A percentile compares a stretch with the other conserved stretches of the same genome.
These are phyloP conservation scores for Talaromyces pinophilus DNA, from an alignment of 2,329 filamentous ascomycete species.

Conservation along the genomic window DNA sequence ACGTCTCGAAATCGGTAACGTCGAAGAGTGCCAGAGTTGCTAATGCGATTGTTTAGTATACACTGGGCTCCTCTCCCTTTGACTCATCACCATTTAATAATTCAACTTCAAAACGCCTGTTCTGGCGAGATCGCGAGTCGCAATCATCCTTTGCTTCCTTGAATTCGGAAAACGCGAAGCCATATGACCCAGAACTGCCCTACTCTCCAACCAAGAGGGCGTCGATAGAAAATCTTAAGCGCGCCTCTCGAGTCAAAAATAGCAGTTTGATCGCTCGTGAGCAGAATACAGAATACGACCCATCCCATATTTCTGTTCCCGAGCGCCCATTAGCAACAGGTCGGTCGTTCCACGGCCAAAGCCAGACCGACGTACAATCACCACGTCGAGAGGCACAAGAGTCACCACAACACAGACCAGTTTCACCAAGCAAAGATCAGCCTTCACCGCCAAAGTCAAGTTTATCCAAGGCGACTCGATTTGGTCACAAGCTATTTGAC, in stretches of 20 bases:
- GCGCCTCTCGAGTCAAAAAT: constrained; percentile 93
- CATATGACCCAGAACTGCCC: constrained; percentile 60
- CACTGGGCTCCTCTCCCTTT: constrained; percentile 76
- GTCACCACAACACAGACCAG: constrained; percentile 37
- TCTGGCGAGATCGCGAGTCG: constrained; percentile 79
- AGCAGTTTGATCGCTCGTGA: constrained; percentile 96
- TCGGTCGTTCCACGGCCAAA: constrained; percentile 57
- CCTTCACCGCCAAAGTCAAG: constrained; percentile 87
- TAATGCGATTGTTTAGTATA: constrained; percentile 59
- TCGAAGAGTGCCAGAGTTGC: constrained; percentile 17
- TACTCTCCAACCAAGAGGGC: constrained; percentile 76
- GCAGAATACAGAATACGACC: constrained; percentile 90
- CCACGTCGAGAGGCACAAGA: constrained; percentile 36
- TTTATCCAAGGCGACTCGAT: constrained; percentile 65
- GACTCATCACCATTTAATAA: constrained; percentile 73
- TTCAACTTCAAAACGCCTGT: constrained; percentile 74
- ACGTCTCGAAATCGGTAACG: constrained; percentile 26
- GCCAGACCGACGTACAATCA: constrained; percentile 69
- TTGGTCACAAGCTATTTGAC: constrained; percentile 66
- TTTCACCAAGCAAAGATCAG: constrained; percentile 67
- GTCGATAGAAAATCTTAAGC: constrained; percentile 93
- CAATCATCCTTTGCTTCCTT: constrained; percentile 63
- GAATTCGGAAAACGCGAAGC: constrained; percentile 68
- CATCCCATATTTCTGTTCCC: constrained; percentile 71
- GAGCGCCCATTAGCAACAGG: constrained; percentile 76